A percentile compares a stretch with the other conserved stretches of the same genome.
Evolutionary conservation across 2,329 filamentous ascomycete species (phyloP).

Genomic region (Epichloe typhina): DNA sequence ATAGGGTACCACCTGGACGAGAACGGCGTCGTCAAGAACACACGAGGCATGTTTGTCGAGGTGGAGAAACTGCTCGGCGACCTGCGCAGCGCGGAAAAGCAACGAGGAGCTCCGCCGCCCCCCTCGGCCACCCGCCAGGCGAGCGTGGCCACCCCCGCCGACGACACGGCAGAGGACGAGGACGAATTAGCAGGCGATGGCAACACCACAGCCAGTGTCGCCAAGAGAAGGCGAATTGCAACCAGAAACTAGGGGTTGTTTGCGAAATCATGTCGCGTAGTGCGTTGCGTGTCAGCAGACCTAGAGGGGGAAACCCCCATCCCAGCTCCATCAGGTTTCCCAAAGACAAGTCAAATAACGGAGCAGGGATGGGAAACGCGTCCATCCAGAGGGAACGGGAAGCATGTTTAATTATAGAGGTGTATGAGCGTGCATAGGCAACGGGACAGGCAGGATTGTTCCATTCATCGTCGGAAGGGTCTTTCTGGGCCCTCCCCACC

Average conservation of each 20-base stretch:
- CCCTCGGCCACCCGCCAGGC: conserved; percentile 19
- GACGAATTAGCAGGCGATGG: conserved; percentile 33
- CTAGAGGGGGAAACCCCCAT: too few species aligned
- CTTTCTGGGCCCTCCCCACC: too few species aligned
- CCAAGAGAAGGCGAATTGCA: conserved; percentile 24
- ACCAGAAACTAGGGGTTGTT: conserved; percentile 18
- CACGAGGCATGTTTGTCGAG: conserved; percentile 78
- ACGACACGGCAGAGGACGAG: conserved; percentile 35
- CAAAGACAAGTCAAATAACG: too few species aligned
- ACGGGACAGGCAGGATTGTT: too few species aligned
- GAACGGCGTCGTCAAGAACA: conserved; percentile 77
- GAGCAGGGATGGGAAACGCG: neutral
- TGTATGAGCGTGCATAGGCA: too few species aligned
- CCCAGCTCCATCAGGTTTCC: too few species aligned
- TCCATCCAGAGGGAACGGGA: neutral
- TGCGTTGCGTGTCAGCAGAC: neutral
- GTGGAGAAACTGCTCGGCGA: conserved; percentile 67
- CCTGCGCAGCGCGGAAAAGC: conserved; percentile 60
- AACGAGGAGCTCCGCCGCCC: conserved; percentile 25
- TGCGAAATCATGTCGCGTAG: neutral
- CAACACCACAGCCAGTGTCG: conserved; percentile 17
- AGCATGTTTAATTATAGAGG: too few species aligned
- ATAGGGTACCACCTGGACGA: conserved; percentile 59
- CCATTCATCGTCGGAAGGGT: too few species aligned
- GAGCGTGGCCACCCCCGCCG: conserved; percentile 28